Conservation (phyloP, 1,284 basidiomycete genomes). For the Sporisorium sorghi region DNA sequence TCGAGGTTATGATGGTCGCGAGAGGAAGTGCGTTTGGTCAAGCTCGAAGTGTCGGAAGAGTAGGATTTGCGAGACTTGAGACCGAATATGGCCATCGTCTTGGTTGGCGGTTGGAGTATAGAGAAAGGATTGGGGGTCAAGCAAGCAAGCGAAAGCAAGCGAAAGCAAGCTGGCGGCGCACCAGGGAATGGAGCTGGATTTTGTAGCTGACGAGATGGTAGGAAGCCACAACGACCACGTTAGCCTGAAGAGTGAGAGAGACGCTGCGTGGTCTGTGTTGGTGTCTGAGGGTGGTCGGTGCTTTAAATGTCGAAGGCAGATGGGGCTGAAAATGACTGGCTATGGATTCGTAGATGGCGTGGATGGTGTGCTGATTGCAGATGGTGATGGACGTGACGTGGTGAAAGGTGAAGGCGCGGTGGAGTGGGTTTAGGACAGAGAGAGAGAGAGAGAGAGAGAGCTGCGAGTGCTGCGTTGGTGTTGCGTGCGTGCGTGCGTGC, state of each 20-base stretch:
- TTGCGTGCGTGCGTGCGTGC: conserved; percentile 24
- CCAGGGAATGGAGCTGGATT: background rate
- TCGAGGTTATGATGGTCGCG: conserved; percentile 22
- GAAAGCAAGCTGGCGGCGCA: conserved; percentile 3
- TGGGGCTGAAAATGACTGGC: too few species aligned
- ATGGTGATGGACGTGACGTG: background rate
- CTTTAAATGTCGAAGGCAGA: too few species aligned
- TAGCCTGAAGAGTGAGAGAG: background rate
- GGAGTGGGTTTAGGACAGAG: background rate
- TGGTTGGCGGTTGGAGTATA: too few species aligned
- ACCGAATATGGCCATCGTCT: conserved; percentile 46
- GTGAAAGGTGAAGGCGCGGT: background rate
- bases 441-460: background rate
- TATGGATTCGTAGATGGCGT: background rate
- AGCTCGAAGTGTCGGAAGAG: conserved; percentile 29
- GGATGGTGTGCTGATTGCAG: background rate
- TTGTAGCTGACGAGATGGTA: background rate
- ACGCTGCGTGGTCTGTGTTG: background rate
- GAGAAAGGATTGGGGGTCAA: background rate
- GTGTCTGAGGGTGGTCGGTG: too few species aligned
- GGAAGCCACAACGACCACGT: background rate
- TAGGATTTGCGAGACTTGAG: conserved; percentile 43
- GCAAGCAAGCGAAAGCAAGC: too few species aligned
- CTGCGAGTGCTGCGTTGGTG: background rate
- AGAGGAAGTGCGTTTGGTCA: conserved; percentile 17